phyloP scores from a whole-genome alignment of 2,329 filamentous ascomycete species.

The Aspergillus sp. region DNA sequence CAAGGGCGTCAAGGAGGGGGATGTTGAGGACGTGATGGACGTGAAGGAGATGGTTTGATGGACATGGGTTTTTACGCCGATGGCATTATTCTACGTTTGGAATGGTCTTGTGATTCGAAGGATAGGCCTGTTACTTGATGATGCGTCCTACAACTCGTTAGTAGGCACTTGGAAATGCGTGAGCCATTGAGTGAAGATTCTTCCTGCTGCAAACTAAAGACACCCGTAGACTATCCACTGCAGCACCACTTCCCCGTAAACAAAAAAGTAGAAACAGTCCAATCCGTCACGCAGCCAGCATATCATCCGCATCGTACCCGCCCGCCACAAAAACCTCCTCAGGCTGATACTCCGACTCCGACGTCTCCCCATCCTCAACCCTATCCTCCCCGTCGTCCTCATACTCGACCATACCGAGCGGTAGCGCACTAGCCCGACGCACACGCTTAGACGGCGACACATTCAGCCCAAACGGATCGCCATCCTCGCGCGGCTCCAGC shows the following conservation, averaged over 20 bases:
- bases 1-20: background rate
- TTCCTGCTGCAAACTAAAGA: no score
- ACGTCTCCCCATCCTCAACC: conserved; percentile 16
- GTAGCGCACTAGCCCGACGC: conserved; percentile 16
- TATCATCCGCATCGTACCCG: conserved; percentile 3
- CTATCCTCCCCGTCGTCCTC: conserved; percentile 10
- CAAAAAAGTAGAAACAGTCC: background rate
- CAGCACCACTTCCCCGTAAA: background rate
- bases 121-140: no score
- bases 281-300: background rate
- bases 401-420: conserved; percentile 20
- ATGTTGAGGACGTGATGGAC: background rate
- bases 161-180: no score
- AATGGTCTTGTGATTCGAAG: no score
- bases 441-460: conserved; percentile 18
- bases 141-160: no score
- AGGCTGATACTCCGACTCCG: conserved; percentile 20
- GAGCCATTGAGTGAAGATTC: no score
- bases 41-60: no score
- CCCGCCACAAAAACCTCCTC: conserved; percentile 6
- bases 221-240: background rate
- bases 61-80: no score
- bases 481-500: background rate
- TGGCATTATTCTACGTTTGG: no score
- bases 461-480: background rate